These are phyloP conservation scores for Boeremia lycopersici DNA, from an alignment of 2,329 filamentous ascomycete genomes.

Conservation along the genomic window DNA sequence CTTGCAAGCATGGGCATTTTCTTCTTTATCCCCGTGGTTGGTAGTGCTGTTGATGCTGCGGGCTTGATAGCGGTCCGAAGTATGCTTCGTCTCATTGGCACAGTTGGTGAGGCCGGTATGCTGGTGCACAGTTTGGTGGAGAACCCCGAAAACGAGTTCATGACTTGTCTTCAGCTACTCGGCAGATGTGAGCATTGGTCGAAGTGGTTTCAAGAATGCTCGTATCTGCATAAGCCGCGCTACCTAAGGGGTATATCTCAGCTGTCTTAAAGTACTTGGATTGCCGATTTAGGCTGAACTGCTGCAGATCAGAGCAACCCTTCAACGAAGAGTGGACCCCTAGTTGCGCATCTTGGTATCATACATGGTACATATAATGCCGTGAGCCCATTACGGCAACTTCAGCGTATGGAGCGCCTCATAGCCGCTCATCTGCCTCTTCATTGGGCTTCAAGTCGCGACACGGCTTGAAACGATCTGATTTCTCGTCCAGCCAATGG, in stretches of 20 bases:
- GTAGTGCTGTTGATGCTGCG: neutral
- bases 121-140: neutral
- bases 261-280: neutral
- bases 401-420: neutral
- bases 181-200: neutral
- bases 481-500: neutral
- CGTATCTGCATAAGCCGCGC: neutral
- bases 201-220: neutral
- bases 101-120: neutral
- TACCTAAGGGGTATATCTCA: neutral
- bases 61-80: neutral
- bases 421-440: neutral
- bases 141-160: neutral
- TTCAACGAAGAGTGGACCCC: neutral
- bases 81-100: neutral
- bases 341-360: neutral
- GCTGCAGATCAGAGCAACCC: neutral
- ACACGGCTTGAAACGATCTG: neutral
- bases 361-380: neutral
- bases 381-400: neutral
- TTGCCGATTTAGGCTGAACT: neutral
- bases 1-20: neutral
- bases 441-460: neutral
- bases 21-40: neutral
- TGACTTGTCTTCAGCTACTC: neutral